These are phyloP conservation scores for Hypoxylon cercidicola DNA, from an alignment of 495 filamentous ascomycete genomes.

Conservation along the genomic window DNA sequence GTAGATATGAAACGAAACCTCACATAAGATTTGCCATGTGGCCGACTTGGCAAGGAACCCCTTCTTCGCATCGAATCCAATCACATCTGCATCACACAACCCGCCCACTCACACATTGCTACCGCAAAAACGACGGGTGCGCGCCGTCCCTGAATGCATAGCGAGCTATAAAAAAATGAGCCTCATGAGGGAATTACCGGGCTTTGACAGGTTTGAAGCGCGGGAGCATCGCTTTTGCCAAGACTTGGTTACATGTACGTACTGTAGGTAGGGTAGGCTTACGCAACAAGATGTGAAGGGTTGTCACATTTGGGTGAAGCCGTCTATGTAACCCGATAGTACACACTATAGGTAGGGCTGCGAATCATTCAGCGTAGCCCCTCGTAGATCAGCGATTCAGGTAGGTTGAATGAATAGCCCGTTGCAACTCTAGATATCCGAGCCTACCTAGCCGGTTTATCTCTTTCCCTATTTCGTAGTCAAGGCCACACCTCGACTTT, in stretches of 20 bases:
- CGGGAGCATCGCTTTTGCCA: conserved; percentile 18
- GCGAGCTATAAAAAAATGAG: conserved; percentile 13
- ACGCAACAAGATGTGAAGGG: not conserved
- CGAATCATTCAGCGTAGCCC: too few relatives aligned
- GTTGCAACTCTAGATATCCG: not conserved
- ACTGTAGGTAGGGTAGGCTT: not conserved
- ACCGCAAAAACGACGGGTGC: not conserved
- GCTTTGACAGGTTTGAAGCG: conserved; percentile 1
- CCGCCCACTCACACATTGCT: conserved; percentile 9
- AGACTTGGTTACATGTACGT: conserved; percentile 15
- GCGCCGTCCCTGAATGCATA: conserved; percentile 4
- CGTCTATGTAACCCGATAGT: not conserved
- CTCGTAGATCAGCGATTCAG: too few relatives aligned
- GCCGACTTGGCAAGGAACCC: conserved; percentile 10
- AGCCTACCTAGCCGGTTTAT: not conserved
- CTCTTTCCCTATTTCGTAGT: conserved; percentile 2
- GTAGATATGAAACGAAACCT: too few relatives aligned
- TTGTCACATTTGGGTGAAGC: too few relatives aligned
- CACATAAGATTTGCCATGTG: conserved; percentile 27
- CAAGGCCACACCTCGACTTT: conserved; percentile 85
- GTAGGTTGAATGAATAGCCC: too few relatives aligned
- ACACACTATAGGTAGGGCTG: not conserved
- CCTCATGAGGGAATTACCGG: conserved; percentile 24
- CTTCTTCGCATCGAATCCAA: conserved; percentile 16
- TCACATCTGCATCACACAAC: conserved; percentile 6